Evolutionary conservation across 495 filamentous ascomycete genomes (phyloP), one percentile per base, ranked within the genome.

Genomic region (Astrothelium macrocarpum): DNA sequence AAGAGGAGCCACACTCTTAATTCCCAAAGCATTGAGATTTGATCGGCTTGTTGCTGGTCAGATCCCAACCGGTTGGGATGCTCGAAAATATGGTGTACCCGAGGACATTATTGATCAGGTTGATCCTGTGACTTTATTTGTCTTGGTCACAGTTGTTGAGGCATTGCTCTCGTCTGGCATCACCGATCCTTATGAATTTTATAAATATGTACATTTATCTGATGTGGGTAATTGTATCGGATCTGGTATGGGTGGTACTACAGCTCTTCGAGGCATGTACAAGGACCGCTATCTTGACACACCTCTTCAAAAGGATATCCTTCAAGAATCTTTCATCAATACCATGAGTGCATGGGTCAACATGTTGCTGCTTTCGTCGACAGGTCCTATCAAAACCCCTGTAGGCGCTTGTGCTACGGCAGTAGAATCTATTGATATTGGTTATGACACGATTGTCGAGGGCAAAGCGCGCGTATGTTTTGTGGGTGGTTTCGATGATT

Each of bases 281-380:
- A 95, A 93, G 78, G 95, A 97, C 72, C 88, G 94, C 59, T 97
- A 85, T 84, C 79, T 96, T 60, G 94, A 98, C 78, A 94, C 91
- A 77, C 94, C 94, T n/a, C 81, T 97, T 25, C 94, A 99, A 75
- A 99, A 97, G 78, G 94, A 99, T 74, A 96, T 99, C 69, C 81
- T 99, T 39, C 94, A 99, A 72, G 94, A 99, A 76, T 97, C 94
- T 2, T 99, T 99, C 82, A 97, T 99, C 81, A 99, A 99, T 78
- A 97, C 94, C 28, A 99, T 99, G 94, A 86, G 89, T 65, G 94
- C 94, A 5, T 99, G 94, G 94, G 92, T 97, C 61, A 99, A 99
- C 80, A 97, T 99, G 94, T 76, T 99, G 72, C 79, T 99, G 49
- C 76, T 99, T 62, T 97, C 94, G 16, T 97, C 95, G 18, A 97